Conservation (phyloP, 169 alveolate genomes). For the Eimeria acervulina region DNA sequence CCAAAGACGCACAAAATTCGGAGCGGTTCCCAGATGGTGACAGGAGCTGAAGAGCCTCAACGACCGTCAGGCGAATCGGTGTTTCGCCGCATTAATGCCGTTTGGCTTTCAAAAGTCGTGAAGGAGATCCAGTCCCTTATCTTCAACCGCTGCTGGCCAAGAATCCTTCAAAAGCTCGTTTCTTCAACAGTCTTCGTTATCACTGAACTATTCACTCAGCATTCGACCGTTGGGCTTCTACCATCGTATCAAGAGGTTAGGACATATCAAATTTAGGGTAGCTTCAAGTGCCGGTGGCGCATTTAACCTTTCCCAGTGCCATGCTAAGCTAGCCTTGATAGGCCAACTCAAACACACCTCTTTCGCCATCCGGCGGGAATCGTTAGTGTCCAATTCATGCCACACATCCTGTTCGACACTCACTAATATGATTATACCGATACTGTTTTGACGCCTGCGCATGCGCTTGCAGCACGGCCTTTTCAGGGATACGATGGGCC, state of each 20-base stretch:
- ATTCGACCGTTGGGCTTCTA: slow-evolving; percentile 77
- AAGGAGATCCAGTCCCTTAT: slow-evolving; percentile 79
- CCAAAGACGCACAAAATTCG: slow-evolving; percentile 6
- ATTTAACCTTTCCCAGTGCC: neutral
- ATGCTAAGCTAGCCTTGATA: neutral
- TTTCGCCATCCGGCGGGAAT: neutral
- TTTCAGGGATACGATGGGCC: slow-evolving; percentile 71
- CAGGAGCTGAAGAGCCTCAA: slow-evolving; percentile 35
- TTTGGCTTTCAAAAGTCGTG: slow-evolving; percentile 80
- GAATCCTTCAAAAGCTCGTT: slow-evolving; percentile 74
- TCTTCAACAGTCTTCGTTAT: slow-evolving; percentile 73
- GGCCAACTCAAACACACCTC: neutral
- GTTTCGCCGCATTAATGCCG: slow-evolving; percentile 71
- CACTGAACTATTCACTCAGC: slow-evolving; percentile 68
- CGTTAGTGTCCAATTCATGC: neutral
- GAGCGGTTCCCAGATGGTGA: slow-evolving; percentile 9
- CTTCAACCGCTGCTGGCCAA: slow-evolving; percentile 81
- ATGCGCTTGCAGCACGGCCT: slow-evolving; percentile 77
- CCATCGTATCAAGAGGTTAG: slow-evolving; percentile 75
- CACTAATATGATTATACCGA: neutral
- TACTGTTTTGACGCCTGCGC: neutral
- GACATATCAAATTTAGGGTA: neutral
- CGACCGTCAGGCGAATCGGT: slow-evolving; percentile 72
- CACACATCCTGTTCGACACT: neutral
- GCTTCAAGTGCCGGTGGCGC: neutral